Percentiles rank a stretch among this genome's conserved stretches.
These are phyloP conservation scores for Fonsecaea nubica DNA, from an alignment of 2,329 filamentous ascomycete genomes.

Conservation along the genomic window DNA sequence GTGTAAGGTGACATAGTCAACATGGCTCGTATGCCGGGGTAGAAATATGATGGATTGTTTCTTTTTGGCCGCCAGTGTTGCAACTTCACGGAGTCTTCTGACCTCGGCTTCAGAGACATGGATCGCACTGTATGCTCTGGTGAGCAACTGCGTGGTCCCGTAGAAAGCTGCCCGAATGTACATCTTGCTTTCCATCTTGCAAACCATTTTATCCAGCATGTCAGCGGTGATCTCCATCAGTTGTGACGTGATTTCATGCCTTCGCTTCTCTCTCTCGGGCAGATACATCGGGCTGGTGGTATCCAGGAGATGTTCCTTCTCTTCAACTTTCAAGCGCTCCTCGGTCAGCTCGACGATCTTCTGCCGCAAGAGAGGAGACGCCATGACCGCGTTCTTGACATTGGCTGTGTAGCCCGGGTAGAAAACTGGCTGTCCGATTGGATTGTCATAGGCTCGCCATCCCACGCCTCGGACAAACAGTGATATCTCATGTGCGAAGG, in stretches of 20 bases:
- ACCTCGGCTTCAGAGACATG: slow-evolving; percentile 97
- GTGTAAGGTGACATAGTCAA: slow-evolving; percentile 94
- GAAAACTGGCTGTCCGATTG: slow-evolving; percentile 91
- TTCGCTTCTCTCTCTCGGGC: slow-evolving; percentile 54
- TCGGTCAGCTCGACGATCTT: slow-evolving; percentile 80
- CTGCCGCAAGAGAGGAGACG: slow-evolving; percentile 73
- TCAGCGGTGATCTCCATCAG: slow-evolving; percentile 82
- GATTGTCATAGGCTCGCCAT: slow-evolving; percentile 91
- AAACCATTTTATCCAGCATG: slow-evolving; percentile 95
- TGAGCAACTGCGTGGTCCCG: slow-evolving; percentile 82
- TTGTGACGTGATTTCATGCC: slow-evolving; percentile 71
- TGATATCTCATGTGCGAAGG: slow-evolving; percentile 91
- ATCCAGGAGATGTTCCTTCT: slow-evolving; percentile 60
- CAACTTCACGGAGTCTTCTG: slow-evolving; percentile 78
- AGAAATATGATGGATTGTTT: slow-evolving; percentile 96
- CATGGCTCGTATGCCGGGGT: slow-evolving; percentile 91
- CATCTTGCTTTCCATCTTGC: slow-evolving; percentile 94
- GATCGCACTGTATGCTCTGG: slow-evolving; percentile 92
- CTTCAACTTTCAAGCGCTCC: slow-evolving; percentile 75
- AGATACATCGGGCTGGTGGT: slow-evolving; percentile 35
- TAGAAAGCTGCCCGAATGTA: slow-evolving; percentile 96
- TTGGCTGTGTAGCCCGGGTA: slow-evolving; percentile 90
- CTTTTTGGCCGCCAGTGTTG: slow-evolving; percentile 79
- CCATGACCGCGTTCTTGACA: slow-evolving; percentile 80
- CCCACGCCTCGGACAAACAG: slow-evolving; percentile 90